Conservation (phyloP, 495 filamentous ascomycete species). For the Lichina pygmaea region DNA sequence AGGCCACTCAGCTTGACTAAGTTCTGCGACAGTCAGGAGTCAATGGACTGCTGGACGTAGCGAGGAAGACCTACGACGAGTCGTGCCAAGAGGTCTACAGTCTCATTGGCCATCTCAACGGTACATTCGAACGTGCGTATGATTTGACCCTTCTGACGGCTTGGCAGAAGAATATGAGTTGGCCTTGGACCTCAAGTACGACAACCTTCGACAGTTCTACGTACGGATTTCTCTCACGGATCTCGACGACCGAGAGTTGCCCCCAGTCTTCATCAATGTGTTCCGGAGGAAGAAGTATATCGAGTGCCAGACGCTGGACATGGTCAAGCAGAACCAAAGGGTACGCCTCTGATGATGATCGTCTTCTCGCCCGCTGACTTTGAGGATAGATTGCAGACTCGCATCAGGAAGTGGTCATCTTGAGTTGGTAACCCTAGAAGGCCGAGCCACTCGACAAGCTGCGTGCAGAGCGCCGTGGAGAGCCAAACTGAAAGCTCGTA, state of each 20-base stretch:
- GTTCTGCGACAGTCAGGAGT: slow-evolving; percentile 34
- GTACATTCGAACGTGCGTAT: slow-evolving; percentile 11
- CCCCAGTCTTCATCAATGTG: slow-evolving; percentile 53
- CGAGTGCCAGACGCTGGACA: slow-evolving; percentile 63
- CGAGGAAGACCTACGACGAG: slow-evolving; percentile 67
- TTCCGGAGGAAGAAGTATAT: slow-evolving; percentile 42
- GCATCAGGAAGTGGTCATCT: slow-evolving; percentile 50
- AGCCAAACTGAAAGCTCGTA: not conserved
- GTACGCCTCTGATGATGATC: slow-evolving; percentile 12
- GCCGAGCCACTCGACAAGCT: not conserved
- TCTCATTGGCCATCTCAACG: slow-evolving; percentile 34
- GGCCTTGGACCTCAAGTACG: slow-evolving; percentile 40
- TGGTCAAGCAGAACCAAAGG: slow-evolving; percentile 35
- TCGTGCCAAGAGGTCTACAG: slow-evolving; percentile 48
- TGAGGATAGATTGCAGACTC: slow-evolving; percentile 34
- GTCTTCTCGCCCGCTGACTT: not conserved
- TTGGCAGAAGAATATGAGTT: slow-evolving; percentile 28
- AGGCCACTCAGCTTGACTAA: not conserved
- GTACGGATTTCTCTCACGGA: slow-evolving; percentile 39
- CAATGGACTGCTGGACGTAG: slow-evolving; percentile 67
- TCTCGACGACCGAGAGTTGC: slow-evolving; percentile 30
- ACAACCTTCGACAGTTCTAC: slow-evolving; percentile 53
- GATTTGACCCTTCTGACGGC: slow-evolving; percentile 6
- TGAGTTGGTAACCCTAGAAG: slow-evolving; percentile 21
- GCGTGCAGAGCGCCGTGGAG: no score